These are phyloP conservation scores for Yarrowia porcina DNA, from an alignment of 805 yeast genomes.

Conservation along the genomic window DNA sequence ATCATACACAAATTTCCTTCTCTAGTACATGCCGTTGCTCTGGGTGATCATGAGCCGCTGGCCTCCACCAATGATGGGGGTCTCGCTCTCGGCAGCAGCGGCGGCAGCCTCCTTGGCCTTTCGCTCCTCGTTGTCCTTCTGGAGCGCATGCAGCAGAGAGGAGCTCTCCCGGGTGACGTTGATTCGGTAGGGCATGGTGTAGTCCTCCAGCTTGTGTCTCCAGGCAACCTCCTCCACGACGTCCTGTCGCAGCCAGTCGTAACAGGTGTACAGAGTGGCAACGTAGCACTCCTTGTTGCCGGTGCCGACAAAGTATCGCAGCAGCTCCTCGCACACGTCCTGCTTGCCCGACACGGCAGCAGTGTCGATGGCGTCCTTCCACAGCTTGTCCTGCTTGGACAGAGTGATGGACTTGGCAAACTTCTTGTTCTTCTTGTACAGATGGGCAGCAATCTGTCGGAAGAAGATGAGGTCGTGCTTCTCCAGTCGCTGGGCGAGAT, in stretches of 20 bases:
- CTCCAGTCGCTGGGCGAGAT: conserved; percentile 88
- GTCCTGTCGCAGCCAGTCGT: conserved; percentile 74
- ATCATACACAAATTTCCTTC: conserved; percentile 15
- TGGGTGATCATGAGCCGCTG: conserved; percentile 76
- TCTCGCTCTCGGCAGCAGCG: conserved; percentile 47
- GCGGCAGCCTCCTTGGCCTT: conserved; percentile 51
- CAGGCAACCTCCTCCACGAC: conserved; percentile 86
- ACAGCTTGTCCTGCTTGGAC: conserved; percentile 85
- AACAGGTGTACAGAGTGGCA: conserved; percentile 82
- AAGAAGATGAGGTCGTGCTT: conserved; percentile 87
- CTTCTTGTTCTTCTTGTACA: conserved; percentile 91
- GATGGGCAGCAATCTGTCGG: conserved; percentile 92
- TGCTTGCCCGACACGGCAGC: conserved; percentile 76
- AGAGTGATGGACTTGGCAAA: conserved; percentile 85
- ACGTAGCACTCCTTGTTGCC: conserved; percentile 95
- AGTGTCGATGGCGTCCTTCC: conserved; percentile 92
- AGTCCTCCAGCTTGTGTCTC: conserved; percentile 80
- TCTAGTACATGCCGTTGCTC: conserved; percentile 16
- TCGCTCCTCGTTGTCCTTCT: conserved; percentile 68
- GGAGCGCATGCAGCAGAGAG: conserved; percentile 58
- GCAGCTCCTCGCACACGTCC: conserved; percentile 82
- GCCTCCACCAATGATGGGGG: conserved; percentile 53
- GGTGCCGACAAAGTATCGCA: conserved; percentile 90
- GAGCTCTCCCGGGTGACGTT: conserved; percentile 79
- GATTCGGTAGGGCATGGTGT: conserved; percentile 88